Conservation (phyloP, 768 basidiomycete genomes). For the Trametes elegans region DNA sequence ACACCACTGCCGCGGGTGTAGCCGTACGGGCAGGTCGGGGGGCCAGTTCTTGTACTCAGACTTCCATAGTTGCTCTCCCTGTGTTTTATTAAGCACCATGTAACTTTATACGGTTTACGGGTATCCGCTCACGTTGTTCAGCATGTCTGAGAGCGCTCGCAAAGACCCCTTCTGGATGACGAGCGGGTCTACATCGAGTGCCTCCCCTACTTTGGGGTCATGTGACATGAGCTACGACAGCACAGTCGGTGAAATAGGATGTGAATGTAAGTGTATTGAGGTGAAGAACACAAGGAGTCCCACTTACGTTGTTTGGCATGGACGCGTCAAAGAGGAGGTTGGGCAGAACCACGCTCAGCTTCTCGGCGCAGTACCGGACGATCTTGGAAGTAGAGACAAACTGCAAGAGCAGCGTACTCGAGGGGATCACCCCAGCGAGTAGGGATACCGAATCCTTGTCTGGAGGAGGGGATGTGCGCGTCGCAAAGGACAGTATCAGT, state of each 20-base stretch:
- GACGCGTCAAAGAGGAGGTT: background rate
- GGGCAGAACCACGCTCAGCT: background rate
- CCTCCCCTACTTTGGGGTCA: background rate
- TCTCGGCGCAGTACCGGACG: background rate
- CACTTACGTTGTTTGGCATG: background rate
- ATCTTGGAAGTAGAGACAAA: background rate
- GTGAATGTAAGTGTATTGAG: background rate
- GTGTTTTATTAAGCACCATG: too few species aligned
- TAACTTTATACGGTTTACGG: background rate
- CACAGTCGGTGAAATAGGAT: background rate
- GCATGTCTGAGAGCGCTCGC: background rate
- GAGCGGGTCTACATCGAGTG: background rate
- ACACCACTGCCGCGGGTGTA: background rate
- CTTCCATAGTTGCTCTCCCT: background rate
- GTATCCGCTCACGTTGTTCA: background rate
- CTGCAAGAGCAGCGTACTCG: slow-evolving; percentile 54
- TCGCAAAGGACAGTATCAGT: slow-evolving; percentile 55
- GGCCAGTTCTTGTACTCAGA: background rate
- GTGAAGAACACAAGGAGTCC: background rate
- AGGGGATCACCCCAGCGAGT: slow-evolving; percentile 59
- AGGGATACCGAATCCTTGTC: slow-evolving; percentile 33
- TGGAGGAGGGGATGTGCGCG: slow-evolving; percentile 35
- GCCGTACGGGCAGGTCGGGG: background rate
- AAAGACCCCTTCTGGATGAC: background rate
- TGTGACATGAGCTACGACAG: background rate